phyloP scores from a whole-genome alignment of 805 yeast species.

The Hanseniaspora mollemarum region DNA sequence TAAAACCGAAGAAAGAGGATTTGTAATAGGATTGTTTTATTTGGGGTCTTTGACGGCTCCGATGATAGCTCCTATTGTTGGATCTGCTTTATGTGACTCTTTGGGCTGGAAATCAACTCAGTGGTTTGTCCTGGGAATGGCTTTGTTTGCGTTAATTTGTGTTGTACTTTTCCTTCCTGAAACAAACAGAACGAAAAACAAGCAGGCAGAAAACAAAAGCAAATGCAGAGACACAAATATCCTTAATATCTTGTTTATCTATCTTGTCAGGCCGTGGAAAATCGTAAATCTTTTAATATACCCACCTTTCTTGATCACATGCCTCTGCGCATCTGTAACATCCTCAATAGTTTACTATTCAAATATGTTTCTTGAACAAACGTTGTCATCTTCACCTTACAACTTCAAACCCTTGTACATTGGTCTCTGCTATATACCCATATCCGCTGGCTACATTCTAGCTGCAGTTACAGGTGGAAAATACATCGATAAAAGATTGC shows the following conservation, averaged over 20 bases:
- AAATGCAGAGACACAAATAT: constrained; percentile 25
- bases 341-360: constrained; percentile 61
- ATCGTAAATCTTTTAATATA: constrained; percentile 49
- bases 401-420: constrained; percentile 52
- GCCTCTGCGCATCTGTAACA: constrained; percentile 56
- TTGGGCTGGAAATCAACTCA: constrained; percentile 89
- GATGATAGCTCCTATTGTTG: constrained; percentile 63
- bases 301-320: constrained; percentile 64
- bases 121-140: constrained; percentile 64
- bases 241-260: too few species aligned
- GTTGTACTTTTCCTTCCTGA: constrained; percentile 59
- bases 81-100: constrained; percentile 56
- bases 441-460: constrained; percentile 61
- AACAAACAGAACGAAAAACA: constrained; percentile 36
- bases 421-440: constrained; percentile 73
- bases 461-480: constrained; percentile 74
- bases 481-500: constrained; percentile 58
- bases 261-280: constrained; percentile 50
- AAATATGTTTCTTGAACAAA: constrained; percentile 59
- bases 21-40: constrained; percentile 68
- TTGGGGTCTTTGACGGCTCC: constrained; percentile 77
- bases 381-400: constrained; percentile 55
- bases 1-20: constrained; percentile 56
- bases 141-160: constrained; percentile 41
- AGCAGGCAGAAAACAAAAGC: constrained; percentile 33